phyloP scores from a whole-genome alignment of 306 rosid species.

The Inga oerstediana region DNA sequence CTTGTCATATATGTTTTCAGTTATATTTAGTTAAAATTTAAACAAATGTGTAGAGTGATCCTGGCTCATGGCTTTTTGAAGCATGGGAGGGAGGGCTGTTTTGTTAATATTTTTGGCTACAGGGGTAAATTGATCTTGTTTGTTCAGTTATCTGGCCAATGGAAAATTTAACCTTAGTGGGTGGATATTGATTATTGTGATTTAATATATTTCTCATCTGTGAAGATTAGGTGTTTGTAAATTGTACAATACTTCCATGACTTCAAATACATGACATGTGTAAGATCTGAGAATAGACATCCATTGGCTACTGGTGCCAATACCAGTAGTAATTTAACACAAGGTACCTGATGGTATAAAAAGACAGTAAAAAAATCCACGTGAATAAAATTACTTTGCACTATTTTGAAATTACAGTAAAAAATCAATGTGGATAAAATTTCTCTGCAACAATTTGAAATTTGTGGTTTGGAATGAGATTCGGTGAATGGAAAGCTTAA shows the following conservation, averaged over 20 bases:
- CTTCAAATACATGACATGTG: neutral
- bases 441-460: neutral
- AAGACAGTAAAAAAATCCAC: neutral
- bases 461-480: neutral
- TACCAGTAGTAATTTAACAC: neutral
- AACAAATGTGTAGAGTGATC: neutral
- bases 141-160: neutral
- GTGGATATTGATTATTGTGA: neutral
- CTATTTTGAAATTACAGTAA: neutral
- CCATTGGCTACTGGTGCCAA: neutral
- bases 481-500: neutral
- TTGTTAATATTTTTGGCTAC: constrained; percentile 7
- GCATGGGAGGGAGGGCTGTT: neutral
- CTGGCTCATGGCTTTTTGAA: neutral
- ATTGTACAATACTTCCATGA: neutral
- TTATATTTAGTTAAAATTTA: neutral
- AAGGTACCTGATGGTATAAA: neutral
- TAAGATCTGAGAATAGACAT: neutral
- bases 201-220: neutral
- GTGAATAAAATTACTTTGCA: neutral
- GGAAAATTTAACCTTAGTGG: neutral
- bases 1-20: neutral
- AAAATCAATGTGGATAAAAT: neutral
- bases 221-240: neutral
- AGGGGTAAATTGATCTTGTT: neutral